Base-by-base conservation (phyloP, 2,329 filamentous ascomycete genomes). In the Samsoniella hepiali region DNA sequence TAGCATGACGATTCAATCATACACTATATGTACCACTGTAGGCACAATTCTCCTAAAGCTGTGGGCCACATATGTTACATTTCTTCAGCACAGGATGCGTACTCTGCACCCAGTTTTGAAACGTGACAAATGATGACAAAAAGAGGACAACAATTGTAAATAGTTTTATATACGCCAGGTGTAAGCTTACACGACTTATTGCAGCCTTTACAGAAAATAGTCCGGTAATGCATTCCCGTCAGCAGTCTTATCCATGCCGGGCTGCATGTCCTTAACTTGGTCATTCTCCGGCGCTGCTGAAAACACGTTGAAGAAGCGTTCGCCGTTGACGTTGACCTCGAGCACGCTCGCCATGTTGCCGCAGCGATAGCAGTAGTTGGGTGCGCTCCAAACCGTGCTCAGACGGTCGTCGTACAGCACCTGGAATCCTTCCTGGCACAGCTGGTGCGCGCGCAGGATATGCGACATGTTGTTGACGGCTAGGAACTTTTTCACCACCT, bases 391-490 rank as follows among this genome's bases (percentile, higher is more conserved):
- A 7, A 99, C 95, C 1, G 95, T 99, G 75, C 92, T 97, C 44
- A 99, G 79, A 17, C 90, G 86, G 76, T 98, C 94, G 71, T 98
- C 94, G 75, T 97, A 99, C 17, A 99, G 85, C 54, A 98, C 91
- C 78, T 98, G 95, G 76, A 94, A 99, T 0, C 95, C 95, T 78
- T 99, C 95, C 76, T 99, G 95, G 75, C 95, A 99, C 5, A 99
- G 85, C 79, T 99, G 95, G 77, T 99, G 95, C n/a, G 95, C 95
- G 31, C 95, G 91, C 63, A 99, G 82, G 67, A 99, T 99, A 76
- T 99, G 95, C 38, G 90, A 94, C 93, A 99, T 98, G 75, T 87
- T 90, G 78, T 99, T 99, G 70, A 99, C 93, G 69, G 95, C 91
- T 38, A 99, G 82, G 76, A 99, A 99, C 78, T 99, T 99, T 78